Evolutionary conservation across 176 grass and related monocot species (phyloP).

Genomic region (Carex scoparia): DNA sequence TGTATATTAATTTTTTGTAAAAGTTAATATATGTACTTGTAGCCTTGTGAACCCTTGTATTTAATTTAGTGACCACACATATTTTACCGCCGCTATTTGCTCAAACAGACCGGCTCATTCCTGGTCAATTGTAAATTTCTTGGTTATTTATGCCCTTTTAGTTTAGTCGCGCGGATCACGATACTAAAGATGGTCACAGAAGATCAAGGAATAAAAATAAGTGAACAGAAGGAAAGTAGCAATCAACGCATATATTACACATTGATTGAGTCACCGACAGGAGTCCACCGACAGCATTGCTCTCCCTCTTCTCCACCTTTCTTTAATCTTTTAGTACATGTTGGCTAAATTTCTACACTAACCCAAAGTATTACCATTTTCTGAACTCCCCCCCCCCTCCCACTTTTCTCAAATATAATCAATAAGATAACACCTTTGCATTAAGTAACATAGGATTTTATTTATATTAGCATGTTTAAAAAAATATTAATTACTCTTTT

Average conservation of each 20-base stretch:
- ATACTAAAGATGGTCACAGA: not conserved
- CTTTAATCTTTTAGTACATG: not conserved
- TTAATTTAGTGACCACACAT: not conserved
- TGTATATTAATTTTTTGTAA: too few species aligned
- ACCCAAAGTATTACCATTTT: not conserved
- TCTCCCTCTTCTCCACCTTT: not conserved
- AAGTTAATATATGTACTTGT: too few species aligned
- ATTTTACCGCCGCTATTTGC: not conserved
- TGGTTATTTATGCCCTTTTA: not conserved
- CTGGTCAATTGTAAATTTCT: not conserved
- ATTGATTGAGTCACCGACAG: conserved; percentile 48
- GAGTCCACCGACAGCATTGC: conserved; percentile 64
- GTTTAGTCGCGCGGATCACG: not conserved
- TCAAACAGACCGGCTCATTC: not conserved
- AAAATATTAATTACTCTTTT: not conserved
- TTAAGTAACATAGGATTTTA: not conserved
- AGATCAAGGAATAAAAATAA: not conserved
- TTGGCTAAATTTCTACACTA: conserved; percentile 1
- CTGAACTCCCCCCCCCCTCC: not conserved
- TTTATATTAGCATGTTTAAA: not conserved
- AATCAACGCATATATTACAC: conserved; percentile 10
- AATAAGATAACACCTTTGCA: not conserved
- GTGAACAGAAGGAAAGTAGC: not conserved
- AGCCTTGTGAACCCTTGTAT: too few species aligned
- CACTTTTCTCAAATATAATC: not conserved